A percentile compares a stretch with the other conserved stretches of the same genome.
These are phyloP conservation scores for Teunomyces aglyptinius DNA, from an alignment of 805 yeast genomes.

Conservation along the genomic window DNA sequence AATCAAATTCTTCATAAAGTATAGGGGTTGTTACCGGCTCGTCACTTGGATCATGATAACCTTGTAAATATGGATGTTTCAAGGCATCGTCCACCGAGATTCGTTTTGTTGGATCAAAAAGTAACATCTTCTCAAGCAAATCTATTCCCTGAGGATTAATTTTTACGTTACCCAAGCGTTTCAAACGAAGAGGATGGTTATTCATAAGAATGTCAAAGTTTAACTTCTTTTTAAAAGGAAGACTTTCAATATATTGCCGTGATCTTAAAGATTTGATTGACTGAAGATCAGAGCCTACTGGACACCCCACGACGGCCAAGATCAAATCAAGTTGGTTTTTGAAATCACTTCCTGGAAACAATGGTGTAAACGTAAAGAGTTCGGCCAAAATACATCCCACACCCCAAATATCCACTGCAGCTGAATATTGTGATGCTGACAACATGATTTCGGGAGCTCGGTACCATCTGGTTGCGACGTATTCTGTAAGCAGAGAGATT, in stretches of 20 bases:
- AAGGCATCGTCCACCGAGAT: slow-evolving; percentile 12
- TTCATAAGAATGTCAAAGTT: slow-evolving; percentile 18
- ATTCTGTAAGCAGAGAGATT: slow-evolving; percentile 63
- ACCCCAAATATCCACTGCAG: slow-evolving; percentile 79
- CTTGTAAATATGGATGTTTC: slow-evolving; percentile 7
- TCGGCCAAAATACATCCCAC: slow-evolving; percentile 79
- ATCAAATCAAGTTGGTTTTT: slow-evolving; percentile 65
- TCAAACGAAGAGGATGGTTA: slow-evolving; percentile 19
- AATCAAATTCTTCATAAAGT: slow-evolving; percentile 24
- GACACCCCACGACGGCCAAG: slow-evolving; percentile 70
- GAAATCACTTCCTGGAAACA: slow-evolving; percentile 76
- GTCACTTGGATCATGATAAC: slow-evolving; percentile 21
- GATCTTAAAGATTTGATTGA: slow-evolving; percentile 25
- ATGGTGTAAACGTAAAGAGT: slow-evolving; percentile 56
- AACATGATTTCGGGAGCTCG: slow-evolving; percentile 84
- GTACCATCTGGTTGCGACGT: slow-evolving; percentile 85
- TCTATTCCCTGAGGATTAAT: slow-evolving; percentile 30
- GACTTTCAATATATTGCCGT: slow-evolving; percentile 20
- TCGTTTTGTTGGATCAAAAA: slow-evolving; percentile 8
- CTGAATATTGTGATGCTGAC: slow-evolving; percentile 66
- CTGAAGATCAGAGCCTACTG: slow-evolving; percentile 32
- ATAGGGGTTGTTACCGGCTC: slow-evolving; percentile 29
- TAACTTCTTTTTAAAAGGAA: slow-evolving; percentile 20
- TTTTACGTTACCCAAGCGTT: slow-evolving; percentile 11
- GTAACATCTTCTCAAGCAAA: slow-evolving; percentile 9